These are phyloP conservation scores for Coemansia guatemalensis DNA, from an alignment of 192 early-diverging fungal genomes.

Conservation along the genomic window DNA sequence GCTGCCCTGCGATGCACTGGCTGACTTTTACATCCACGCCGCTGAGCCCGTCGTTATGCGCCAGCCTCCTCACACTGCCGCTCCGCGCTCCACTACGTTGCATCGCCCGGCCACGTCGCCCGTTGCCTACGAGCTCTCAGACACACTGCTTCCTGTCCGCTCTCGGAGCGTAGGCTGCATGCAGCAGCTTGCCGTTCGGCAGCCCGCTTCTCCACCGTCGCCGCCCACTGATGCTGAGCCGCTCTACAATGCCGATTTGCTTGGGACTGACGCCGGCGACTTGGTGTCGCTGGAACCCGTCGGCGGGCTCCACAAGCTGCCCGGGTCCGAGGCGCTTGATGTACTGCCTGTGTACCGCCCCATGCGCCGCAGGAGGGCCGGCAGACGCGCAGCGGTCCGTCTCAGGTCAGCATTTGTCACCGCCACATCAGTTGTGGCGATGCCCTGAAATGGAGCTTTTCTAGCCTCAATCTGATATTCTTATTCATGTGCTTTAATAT, in stretches of 20 bases:
- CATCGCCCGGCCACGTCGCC: not conserved
- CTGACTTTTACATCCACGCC: constrained; percentile 22
- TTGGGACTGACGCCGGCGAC: constrained; percentile 30
- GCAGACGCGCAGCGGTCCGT: not conserved
- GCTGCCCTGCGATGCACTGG: constrained; percentile 15
- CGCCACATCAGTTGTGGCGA: constrained; percentile 2
- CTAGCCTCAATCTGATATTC: not conserved
- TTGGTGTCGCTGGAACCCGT: constrained; percentile 38
- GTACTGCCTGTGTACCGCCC: not conserved
- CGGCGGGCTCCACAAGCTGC: not conserved
- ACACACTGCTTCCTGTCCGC: constrained; percentile 10
- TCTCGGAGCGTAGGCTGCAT: constrained; percentile 17
- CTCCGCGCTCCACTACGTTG: not conserved
- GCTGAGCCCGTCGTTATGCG: no score
- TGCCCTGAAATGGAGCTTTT: not conserved
- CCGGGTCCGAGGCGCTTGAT: not conserved
- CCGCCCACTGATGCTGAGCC: constrained; percentile 17
- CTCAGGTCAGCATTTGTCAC: not conserved
- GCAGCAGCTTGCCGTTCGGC: constrained; percentile 3
- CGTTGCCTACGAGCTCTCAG: not conserved
- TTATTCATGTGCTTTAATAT: constrained; percentile 9
- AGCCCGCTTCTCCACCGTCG: constrained; percentile 10
- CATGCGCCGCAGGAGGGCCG: not conserved
- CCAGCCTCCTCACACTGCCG: not conserved
- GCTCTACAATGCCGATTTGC: constrained; percentile 25